Evolutionary conservation across 2,329 filamentous ascomycete genomes (phyloP).

Genomic region (Colletotrichum kahawae): DNA sequence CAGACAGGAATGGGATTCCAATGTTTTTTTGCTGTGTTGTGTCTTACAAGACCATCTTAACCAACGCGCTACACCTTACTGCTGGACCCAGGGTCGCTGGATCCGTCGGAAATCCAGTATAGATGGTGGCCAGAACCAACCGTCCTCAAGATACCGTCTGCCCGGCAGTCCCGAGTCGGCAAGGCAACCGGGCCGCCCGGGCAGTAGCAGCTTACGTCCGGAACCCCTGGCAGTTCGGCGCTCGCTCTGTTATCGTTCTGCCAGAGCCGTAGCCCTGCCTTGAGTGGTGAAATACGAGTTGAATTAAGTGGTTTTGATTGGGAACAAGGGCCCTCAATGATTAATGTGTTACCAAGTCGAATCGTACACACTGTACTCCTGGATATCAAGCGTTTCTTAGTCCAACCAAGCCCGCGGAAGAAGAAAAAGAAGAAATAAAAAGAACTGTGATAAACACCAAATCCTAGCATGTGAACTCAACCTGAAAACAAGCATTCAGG

Average conservation of each 20-base stretch:
- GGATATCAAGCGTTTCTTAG: conserved; percentile 18
- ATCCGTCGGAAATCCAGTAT: background rate
- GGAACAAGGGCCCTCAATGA: background rate
- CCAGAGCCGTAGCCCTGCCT: background rate
- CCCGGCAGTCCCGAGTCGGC: background rate
- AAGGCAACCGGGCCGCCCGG: background rate
- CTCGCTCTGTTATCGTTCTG: background rate
- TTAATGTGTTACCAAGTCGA: background rate
- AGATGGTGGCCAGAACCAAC: background rate
- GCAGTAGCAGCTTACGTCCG: background rate
- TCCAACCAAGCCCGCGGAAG: conserved; percentile 7
- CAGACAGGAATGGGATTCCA: conserved; percentile 9
- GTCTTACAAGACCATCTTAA: background rate
- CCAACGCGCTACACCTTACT: background rate
- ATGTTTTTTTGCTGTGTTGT: conserved; percentile 1
- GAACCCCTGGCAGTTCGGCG: background rate
- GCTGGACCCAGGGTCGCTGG: background rate
- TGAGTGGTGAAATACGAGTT: background rate
- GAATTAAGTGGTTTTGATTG: background rate
- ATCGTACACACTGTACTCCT: conserved; percentile 16
- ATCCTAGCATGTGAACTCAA: background rate
- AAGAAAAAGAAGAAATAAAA: background rate
- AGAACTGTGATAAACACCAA: background rate
- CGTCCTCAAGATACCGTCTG: background rate
- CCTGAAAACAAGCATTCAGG: background rate